These are phyloP conservation scores for Candida boidinii DNA, from an alignment of 805 yeast species.

Conservation along the genomic window DNA sequence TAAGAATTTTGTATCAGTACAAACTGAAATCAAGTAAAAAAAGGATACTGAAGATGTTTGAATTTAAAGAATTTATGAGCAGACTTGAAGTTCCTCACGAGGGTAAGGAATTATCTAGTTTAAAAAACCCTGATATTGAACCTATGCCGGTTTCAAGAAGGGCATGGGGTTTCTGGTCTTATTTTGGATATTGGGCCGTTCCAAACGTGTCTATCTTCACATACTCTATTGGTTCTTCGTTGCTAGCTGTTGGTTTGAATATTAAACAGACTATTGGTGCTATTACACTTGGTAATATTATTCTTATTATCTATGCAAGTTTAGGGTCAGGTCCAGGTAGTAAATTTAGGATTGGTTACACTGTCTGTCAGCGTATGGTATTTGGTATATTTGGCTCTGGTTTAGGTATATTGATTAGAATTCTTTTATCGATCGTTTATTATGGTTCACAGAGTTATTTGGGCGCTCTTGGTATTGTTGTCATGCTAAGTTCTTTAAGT, in stretches of 20 bases:
- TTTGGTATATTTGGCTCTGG: conserved; percentile 40
- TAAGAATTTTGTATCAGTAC: too few relatives aligned
- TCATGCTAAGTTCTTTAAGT: conserved; percentile 29
- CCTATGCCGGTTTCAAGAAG: conserved; percentile 34
- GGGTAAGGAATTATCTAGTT: neutral
- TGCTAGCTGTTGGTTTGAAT: conserved; percentile 27
- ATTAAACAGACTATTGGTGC: conserved; percentile 21
- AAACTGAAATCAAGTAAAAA: too few relatives aligned
- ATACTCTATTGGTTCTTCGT: conserved; percentile 37
- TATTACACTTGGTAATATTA: conserved; percentile 35
- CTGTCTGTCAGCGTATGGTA: conserved; percentile 33
- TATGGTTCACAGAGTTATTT: conserved; percentile 36
- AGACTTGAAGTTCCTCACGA: conserved; percentile 6
- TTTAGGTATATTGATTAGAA: conserved; percentile 34
- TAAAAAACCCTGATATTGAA: conserved; percentile 28
- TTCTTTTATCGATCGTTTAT: conserved; percentile 37
- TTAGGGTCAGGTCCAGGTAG: conserved; percentile 40
- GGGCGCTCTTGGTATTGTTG: conserved; percentile 35
- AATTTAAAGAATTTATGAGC: too few relatives aligned
- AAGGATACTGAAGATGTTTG: too few relatives aligned
- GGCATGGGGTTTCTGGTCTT: conserved; percentile 34
- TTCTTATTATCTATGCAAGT: conserved; percentile 34
- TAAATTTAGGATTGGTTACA: conserved; percentile 42
- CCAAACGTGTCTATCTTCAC: conserved; percentile 9
- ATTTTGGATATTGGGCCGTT: conserved; percentile 32